Base-by-base conservation (phyloP, 2,329 filamentous ascomycete species). In the Lecanicillium sp. region DNA sequence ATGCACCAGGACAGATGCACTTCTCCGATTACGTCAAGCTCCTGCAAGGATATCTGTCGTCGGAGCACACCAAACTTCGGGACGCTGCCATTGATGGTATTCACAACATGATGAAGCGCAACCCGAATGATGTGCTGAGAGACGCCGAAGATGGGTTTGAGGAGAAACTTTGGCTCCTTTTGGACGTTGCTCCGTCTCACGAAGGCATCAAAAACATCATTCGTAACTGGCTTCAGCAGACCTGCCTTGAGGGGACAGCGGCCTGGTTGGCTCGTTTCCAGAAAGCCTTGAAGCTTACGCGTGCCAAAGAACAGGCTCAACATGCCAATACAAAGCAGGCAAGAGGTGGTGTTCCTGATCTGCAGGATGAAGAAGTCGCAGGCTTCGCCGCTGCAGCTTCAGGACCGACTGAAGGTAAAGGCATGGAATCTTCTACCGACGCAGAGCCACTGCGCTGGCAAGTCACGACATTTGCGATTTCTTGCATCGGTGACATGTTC, bases 381-480 rank as follows among this genome's bases (percentile, higher is more conserved):
- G 92, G 92, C 0, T 97, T 98, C 54, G 89, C 89, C 22, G 77
- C 81, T n/a, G 80, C 84, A 2, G 72, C 72, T 19, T 81, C 79
- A 18, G 74, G 68, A 4, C 67, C 62, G 4, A 76, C 75, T 35
- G 74, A 82, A 36, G 71, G 74, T 29, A 77, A 79, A 33, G 61
- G 69, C 17, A 57, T 58, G 6, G 59, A 63, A 40, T 65, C 64
- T 18, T 46, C 55, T 17, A 65, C 80, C 8, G 81, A 88, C 15
- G 88, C 94, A 51, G 92, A 98, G 57, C 77, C 92, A 12, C 69
- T 98, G 44, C 81, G 88, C 49, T 98, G 92, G 92, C 92, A 98
- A 59, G 90, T 95, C 6, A 81, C 87, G 25, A 88, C 88, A 2
- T 97, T 97, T 61, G 89, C 88, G 11, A 89, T 98, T 77, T 79